Evolutionary conservation across 2,329 filamentous ascomycete species (phyloP).

Genomic region (Aaosphaeria pasadenensis): DNA sequence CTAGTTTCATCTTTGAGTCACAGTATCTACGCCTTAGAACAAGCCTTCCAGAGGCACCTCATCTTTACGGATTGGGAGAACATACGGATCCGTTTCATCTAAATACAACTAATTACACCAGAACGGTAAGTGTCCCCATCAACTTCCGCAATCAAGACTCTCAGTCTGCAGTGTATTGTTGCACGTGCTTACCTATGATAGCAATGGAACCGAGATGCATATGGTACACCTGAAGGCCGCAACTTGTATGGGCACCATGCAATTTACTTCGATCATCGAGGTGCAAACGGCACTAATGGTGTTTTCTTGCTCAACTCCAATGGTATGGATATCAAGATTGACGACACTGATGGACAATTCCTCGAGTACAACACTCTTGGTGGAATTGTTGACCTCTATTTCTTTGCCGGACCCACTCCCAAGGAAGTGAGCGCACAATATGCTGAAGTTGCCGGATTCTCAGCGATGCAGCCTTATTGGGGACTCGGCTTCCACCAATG

Average conservation of each 20-base stretch:
- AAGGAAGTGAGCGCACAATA: constrained; percentile 49
- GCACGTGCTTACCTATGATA: constrained; percentile 52
- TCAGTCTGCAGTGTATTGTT: constrained; percentile 23
- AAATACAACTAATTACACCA: constrained; percentile 65
- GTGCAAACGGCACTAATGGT: constrained; percentile 37
- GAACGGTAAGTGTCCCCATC: constrained; percentile 38
- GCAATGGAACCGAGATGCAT: constrained; percentile 70
- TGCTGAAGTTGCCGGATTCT: constrained; percentile 45
- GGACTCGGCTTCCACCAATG: constrained; percentile 52
- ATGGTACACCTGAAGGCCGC: constrained; percentile 54
- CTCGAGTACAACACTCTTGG: constrained; percentile 78
- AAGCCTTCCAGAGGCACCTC: constrained; percentile 62
- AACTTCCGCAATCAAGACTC: constrained; percentile 39
- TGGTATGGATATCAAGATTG: constrained; percentile 71
- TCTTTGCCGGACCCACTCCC: constrained; percentile 48
- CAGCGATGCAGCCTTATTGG: constrained; percentile 53
- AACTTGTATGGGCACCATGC: constrained; percentile 75
- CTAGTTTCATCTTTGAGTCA: constrained; percentile 68
- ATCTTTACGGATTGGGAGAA: constrained; percentile 76
- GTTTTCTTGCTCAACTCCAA: constrained; percentile 33
- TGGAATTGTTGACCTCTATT: constrained; percentile 70
- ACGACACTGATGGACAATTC: constrained; percentile 63
- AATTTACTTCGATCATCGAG: constrained; percentile 71
- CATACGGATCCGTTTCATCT: constrained; percentile 68
- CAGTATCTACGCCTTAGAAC: constrained; percentile 74